Base-by-base conservation (phyloP, 2,329 filamentous ascomycete species). In the Myriangium duriaei region DNA sequence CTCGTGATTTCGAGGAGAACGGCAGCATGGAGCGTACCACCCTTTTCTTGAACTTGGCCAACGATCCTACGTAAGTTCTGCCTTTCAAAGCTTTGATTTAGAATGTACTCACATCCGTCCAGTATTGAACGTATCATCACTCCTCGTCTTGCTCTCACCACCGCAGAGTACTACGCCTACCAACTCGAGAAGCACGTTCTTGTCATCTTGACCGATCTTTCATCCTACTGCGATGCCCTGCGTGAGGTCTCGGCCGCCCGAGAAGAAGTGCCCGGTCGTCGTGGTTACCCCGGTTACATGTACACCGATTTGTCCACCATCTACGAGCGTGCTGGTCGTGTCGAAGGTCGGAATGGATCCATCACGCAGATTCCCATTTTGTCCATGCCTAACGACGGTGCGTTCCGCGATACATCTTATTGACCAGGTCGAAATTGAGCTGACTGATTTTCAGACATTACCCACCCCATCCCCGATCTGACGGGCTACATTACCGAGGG, bases 201-300 rank as follows among this genome's bases (percentile, higher is more conserved):
- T 49, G 91, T 98, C 57, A 98, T 98, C 63, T 78, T 98, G 59
- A 98, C 92, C 39, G 91, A 98, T 73, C 68, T 98, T 51, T 91
- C 91, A 1, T 86, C 91, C 34, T 98, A 98, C 73, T 98, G 92
- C 62, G 91, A 98, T 63, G 92, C 91, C 49, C 80, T 98, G 48
- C 91, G 91, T 75, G 91, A 98, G 67, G 91, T 98, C 35, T 98
- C 91, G 11, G 88, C 91, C 39, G 91, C 91, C 37, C 78, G 91
- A 68, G 91, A 98, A 73, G 91, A 98, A 78, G 91, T 98, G 30
- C 91, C 91, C 29, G 91, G 91, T 72, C 88, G 91, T 63, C 88
- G 91, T 78, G 91, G 91, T 74, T 98, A 91, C 70, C 91, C 91
- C 38, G 91, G 91, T 83, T 98, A 98, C 74, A 98, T 98, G 91